Base-by-base conservation (phyloP, 345 rosid species). In the Salix exigua region DNA sequence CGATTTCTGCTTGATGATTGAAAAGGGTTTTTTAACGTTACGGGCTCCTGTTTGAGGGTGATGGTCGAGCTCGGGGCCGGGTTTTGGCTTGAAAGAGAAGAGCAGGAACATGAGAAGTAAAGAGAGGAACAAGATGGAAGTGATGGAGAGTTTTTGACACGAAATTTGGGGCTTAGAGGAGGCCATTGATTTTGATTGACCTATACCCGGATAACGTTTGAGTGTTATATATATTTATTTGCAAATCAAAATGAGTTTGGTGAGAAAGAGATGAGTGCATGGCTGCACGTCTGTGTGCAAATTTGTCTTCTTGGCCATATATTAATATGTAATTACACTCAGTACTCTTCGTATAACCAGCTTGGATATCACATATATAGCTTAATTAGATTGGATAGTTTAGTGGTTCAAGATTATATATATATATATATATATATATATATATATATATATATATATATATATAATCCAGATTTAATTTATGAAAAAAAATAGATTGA, bases 71-170 rank as follows among this genome's bases (percentile, higher is more conserved):
- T 0, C 62, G 4, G 23, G 58, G 14, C 50, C 69, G 4, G 62
- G 48, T 55, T 74, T 46, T 3, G 85, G 73, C 58, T 77, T 83
- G 71, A 88, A 79, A 7, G 84, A 42, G 55, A 83, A 40, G 23
- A 81, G 72, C 6, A 94, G 72, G 74, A 84, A 44, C 0, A 86
- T 0, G 18, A 91, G 50, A 21, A 85, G 79, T 2, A 84, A 23
- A 23, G 96, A 84, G 78, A 92, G 33, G 40, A 82, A 51, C n/a
- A 88, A 16, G 68, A 89, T 86, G 73, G 76, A 82, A 73, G 82
- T 26, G 9, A 81, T 66, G 83, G 86, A 85, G 66, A 85, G 72
- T 46, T 74, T 89, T 26, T 66, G 81, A 66, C 72, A 83, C 44
- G 87, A 84, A 55, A 42, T 76, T 5, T 70, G 68, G 19, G 74